These are phyloP conservation scores for Vitis hybrid DNA, from an alignment of 177 flowering plant genomes.

Conservation along the genomic window DNA sequence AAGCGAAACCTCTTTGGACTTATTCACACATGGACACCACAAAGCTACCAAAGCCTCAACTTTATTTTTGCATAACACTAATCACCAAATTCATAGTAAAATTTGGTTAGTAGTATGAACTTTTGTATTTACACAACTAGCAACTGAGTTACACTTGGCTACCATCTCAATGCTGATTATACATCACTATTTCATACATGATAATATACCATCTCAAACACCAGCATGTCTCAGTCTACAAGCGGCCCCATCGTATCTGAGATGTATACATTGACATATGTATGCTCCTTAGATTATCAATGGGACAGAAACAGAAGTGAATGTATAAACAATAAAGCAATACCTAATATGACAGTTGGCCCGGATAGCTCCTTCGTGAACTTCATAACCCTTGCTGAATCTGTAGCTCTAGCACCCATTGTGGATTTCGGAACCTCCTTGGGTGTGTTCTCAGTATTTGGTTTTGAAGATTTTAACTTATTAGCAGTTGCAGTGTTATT, in stretches of 20 bases:
- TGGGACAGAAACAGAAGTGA: background rate
- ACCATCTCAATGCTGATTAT: too few species aligned
- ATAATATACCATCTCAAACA: too few species aligned
- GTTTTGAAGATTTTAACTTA: slow-evolving; percentile 40
- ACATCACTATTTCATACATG: too few species aligned
- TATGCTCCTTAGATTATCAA: background rate
- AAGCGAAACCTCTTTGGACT: too few species aligned
- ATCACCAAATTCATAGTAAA: too few species aligned
- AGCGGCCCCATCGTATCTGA: background rate
- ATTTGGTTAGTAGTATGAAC: too few species aligned
- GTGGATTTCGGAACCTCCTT: slow-evolving; percentile 49
- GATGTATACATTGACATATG: background rate
- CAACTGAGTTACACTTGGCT: too few species aligned
- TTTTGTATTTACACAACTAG: too few species aligned
- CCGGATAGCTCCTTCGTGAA: slow-evolving; percentile 80
- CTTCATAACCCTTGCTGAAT: slow-evolving; percentile 88
- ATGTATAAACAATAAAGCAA: slow-evolving; percentile 2
- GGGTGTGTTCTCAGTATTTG: slow-evolving; percentile 38
- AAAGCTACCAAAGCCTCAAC: too few species aligned
- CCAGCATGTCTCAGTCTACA: background rate
- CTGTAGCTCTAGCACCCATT: slow-evolving; percentile 82
- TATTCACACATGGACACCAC: too few species aligned
- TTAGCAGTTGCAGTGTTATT: slow-evolving; percentile 22
- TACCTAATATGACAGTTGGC: slow-evolving; percentile 77
- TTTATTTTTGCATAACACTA: too few species aligned